These are phyloP conservation scores for Microbotryomycetes sp. DNA, from an alignment of 1,284 basidiomycete genomes.

Conservation along the genomic window DNA sequence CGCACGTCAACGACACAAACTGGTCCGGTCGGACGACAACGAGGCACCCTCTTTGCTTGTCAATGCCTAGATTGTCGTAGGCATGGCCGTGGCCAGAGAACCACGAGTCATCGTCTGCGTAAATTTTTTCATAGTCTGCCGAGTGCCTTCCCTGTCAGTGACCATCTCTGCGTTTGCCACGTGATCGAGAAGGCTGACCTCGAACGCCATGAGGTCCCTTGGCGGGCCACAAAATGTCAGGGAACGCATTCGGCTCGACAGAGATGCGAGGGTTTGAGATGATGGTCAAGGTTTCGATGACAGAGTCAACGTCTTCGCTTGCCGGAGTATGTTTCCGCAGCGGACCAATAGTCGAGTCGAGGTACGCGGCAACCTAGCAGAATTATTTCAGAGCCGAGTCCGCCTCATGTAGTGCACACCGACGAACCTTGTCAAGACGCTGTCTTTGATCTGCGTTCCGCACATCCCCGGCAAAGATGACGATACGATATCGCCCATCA, in stretches of 20 bases:
- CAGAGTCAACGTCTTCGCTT: slow-evolving; percentile 26
- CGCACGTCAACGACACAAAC: slow-evolving; percentile 33
- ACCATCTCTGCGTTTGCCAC: too few species aligned
- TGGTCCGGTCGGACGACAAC: slow-evolving; percentile 40
- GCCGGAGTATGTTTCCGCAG: slow-evolving; percentile 24
- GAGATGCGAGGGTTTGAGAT: slow-evolving; percentile 23
- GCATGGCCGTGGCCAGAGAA: slow-evolving; percentile 37
- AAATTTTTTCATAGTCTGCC: slow-evolving; percentile 29
- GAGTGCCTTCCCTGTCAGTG: background rate
- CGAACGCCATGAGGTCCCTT: slow-evolving; percentile 23
- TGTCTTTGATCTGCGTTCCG: slow-evolving; percentile 3
- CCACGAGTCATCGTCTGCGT: slow-evolving; percentile 37
- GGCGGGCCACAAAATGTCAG: slow-evolving; percentile 27
- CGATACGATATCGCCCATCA: slow-evolving; percentile 22
- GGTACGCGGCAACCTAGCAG: slow-evolving; percentile 12
- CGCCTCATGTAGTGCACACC: background rate
- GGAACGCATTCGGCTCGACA: slow-evolving; percentile 28
- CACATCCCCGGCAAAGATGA: slow-evolving; percentile 33
- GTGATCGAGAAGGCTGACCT: slow-evolving; percentile 11
- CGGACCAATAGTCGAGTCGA: slow-evolving; percentile 23
- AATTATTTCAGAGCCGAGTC: too few species aligned
- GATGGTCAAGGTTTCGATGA: slow-evolving; percentile 33
- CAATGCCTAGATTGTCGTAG: slow-evolving; percentile 38
- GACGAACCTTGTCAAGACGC: slow-evolving; percentile 11
- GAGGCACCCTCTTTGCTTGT: slow-evolving; percentile 33